Evolutionary conservation across 1,284 basidiomycete species (phyloP).

Genomic region (Macrocystidia cucumis): DNA sequence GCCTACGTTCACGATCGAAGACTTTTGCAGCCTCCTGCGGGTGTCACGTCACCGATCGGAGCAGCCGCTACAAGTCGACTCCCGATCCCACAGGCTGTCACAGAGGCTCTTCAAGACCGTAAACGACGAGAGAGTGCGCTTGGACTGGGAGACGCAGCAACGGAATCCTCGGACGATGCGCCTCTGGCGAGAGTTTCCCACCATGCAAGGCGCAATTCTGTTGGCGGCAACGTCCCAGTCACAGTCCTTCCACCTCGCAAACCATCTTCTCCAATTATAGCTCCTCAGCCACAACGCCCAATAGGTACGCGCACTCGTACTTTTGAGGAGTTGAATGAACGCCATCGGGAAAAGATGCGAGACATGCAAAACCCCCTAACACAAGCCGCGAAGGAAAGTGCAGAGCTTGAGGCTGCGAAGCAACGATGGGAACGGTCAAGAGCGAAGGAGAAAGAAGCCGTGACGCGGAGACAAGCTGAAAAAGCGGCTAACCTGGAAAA

Average conservation of each 20-base stretch:
- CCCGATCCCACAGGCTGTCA: conserved; percentile 60
- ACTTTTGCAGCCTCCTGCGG: conserved; percentile 73
- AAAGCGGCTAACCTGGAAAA: conserved; percentile 49
- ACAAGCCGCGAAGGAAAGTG: conserved; percentile 62
- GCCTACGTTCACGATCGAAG: conserved; percentile 73
- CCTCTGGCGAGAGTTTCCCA: conserved; percentile 40
- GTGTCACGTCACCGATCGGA: conserved; percentile 63
- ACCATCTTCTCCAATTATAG: conserved; percentile 25
- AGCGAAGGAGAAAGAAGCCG: conserved; percentile 59
- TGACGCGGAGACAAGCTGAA: conserved; percentile 63
- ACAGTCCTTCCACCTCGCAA: conserved; percentile 63
- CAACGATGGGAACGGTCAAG: conserved; percentile 72
- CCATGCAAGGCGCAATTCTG: conserved; percentile 24
- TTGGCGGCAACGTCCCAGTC: conserved; percentile 30
- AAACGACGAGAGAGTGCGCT: conserved; percentile 57
- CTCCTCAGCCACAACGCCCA: conserved; percentile 41
- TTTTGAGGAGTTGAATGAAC: conserved; percentile 73
- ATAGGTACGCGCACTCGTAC: conserved; percentile 48
- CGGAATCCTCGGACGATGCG: conserved; percentile 42
- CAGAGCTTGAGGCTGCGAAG: conserved; percentile 59
- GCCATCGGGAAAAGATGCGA: conserved; percentile 75
- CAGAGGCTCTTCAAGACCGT: conserved; percentile 62
- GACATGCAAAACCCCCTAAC: conserved; percentile 71
- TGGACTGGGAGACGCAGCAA: conserved; percentile 29
- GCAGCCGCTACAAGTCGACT: conserved; percentile 46